These are phyloP conservation scores for Mitragyna speciosa DNA, from an alignment of 257 asterid genomes.

Conservation along the genomic window DNA sequence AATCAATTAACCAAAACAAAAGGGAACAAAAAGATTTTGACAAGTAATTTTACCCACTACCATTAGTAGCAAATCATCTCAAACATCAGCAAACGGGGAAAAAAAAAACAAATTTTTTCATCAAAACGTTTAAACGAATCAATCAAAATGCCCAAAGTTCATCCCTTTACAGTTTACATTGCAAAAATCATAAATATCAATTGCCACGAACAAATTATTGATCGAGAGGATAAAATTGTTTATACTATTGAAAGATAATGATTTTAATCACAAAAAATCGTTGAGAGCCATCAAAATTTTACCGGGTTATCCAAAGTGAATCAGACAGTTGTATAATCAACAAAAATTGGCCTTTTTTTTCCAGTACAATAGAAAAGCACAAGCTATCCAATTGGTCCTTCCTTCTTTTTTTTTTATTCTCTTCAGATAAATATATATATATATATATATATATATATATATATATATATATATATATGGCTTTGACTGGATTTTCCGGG, in stretches of 20 bases:
- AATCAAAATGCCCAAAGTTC: not conserved
- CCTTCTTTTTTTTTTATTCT: too few relatives aligned
- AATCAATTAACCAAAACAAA: not conserved
- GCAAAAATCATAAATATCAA: not conserved
- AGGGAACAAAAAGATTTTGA: constrained; percentile 1
- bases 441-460: too few relatives aligned
- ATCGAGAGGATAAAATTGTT: not conserved
- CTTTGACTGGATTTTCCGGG: not conserved
- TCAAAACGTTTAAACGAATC: not conserved
- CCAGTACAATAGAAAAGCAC: not conserved
- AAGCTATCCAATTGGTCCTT: too few relatives aligned
- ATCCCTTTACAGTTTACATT: not conserved
- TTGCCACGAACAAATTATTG: not conserved
- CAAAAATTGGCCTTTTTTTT: not conserved
- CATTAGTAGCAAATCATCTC: not conserved
- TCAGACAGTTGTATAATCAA: not conserved
- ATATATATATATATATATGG: too few relatives aligned
- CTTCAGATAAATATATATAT: too few relatives aligned
- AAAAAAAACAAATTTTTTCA: not conserved
- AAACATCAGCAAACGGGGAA: not conserved
- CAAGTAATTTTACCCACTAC: not conserved
- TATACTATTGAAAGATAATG: not conserved
- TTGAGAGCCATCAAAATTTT: not conserved
- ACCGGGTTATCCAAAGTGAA: not conserved
- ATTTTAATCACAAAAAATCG: not conserved